Evolutionary conservation across 169 alveolate genomes (phyloP).

Genomic region (Plasmodium berghei): DNA sequence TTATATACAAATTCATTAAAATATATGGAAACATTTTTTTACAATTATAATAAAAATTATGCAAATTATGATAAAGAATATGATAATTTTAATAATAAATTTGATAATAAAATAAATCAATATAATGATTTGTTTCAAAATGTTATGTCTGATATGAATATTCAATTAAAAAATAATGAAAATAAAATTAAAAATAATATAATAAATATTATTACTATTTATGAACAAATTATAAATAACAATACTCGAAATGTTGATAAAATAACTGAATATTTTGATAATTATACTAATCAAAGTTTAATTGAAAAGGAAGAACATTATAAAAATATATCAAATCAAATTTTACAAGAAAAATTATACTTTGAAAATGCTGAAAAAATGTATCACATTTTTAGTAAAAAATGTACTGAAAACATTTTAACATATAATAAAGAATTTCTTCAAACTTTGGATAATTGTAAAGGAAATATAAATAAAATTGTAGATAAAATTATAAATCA

Average conservation of each 20-base stretch:
- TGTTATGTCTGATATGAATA: constrained; percentile 6
- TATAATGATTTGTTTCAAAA: constrained; percentile 1
- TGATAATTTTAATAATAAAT: background rate
- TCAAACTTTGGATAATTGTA: constrained; percentile 18
- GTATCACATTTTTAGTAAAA: background rate
- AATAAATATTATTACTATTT: background rate
- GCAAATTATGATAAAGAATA: constrained; percentile 2
- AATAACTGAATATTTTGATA: background rate
- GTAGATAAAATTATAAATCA: background rate
- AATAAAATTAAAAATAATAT: constrained; percentile 6
- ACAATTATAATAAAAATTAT: background rate
- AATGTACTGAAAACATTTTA: constrained; percentile 6
- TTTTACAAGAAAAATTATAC: constrained; percentile 18
- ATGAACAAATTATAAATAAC: background rate
- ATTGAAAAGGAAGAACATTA: constrained; percentile 17
- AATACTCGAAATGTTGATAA: constrained; percentile 9
- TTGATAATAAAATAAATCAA: background rate
- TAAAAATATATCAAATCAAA: constrained; percentile 1
- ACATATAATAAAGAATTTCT: background rate
- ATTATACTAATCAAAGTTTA: background rate
- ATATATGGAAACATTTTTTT: background rate
- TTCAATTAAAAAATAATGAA: background rate
- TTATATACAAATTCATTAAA: constrained; percentile 13
- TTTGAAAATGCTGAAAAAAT: background rate
- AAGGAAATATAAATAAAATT: background rate